Conservation (phyloP, 2,329 filamentous ascomycete species). For the Fusarium sp. region DNA sequence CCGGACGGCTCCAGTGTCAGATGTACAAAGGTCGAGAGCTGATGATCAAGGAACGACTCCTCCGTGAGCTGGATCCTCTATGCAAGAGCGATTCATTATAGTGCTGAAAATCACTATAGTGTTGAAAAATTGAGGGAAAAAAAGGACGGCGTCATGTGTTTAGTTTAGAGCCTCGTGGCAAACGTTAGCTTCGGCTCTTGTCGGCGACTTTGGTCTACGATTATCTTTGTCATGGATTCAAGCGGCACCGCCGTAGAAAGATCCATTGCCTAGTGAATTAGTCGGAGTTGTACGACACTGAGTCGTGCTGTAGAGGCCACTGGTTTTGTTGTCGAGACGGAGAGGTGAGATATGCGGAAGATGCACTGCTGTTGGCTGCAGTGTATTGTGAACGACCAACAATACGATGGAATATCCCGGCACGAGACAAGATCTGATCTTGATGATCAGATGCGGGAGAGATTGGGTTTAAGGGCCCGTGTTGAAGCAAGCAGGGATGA, state of each 20-base stretch:
- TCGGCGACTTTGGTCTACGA: not conserved
- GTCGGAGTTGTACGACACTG: not conserved
- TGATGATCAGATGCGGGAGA: slow-evolving; percentile 9
- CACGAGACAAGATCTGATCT: slow-evolving; percentile 2
- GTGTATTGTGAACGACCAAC: too few species aligned
- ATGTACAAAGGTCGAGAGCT: not conserved
- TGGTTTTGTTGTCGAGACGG: slow-evolving; percentile 1
- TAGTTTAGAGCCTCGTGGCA: slow-evolving; percentile 5
- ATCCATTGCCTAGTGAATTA: not conserved
- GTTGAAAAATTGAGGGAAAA: not conserved
- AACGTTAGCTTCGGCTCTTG: slow-evolving; percentile 12
- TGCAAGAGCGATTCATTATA: not conserved
- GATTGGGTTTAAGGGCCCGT: not conserved
- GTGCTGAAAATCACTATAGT: not conserved
- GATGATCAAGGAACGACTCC: not conserved
- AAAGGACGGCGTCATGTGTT: not conserved
- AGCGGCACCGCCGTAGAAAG: not conserved
- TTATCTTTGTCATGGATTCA: not conserved
- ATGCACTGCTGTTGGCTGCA: not conserved
- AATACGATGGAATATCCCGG: not conserved
- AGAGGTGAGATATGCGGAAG: slow-evolving; percentile 25
- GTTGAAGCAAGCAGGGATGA: slow-evolving; percentile 6
- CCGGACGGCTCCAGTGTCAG: not conserved
- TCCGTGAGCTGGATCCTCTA: not conserved
- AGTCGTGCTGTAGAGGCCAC: slow-evolving; percentile 4